Evolutionary conservation across 2,329 filamentous ascomycete genomes (phyloP), one percentile per base, ranked within the genome.

Genomic region (Penicillium palitans): DNA sequence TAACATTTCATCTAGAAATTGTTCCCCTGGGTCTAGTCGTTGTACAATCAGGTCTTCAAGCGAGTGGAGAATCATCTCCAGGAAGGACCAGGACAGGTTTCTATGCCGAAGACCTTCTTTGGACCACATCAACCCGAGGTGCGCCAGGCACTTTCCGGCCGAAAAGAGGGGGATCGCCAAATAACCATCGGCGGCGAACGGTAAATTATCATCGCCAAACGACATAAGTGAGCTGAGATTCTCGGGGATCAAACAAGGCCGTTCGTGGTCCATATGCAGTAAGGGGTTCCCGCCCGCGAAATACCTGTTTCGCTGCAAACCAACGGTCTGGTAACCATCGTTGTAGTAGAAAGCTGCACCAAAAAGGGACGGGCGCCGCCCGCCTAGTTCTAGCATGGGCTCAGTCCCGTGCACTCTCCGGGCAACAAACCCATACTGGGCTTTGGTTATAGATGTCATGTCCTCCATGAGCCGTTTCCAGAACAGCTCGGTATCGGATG

Each of bases 41-140:
- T 84, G 79, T 27, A 84, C 72, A 39, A 90, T 84, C 67, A 88
- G 74, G 66, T 90, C 88, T 70, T 90, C 88, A 41, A 90, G 73
- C 2, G 87, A 83, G 70, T 89, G 87, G 65, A 90, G 75, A 42
- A 90, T 77, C 79, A 89, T 83, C 70, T 90, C 87, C 25, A 88
- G 78, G 69, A 84, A 88, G 2, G 80, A 81, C 88, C 88, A 90
- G 8, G 85, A 83, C 27, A 89, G 70, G 15, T 76, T 77, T 47
- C 82, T 79, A 47, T 79, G 79, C 17, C 77, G 74, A 17, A 86
- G 78, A n/a, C 85, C 87, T 60, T 87, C 81, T 44, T 78, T 74
- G 6, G 86, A 86, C 87, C 88, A 90, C 79, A 90, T 86, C 70
- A 88, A 78, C n/a, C 87, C 88, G 68, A 90, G 86, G 71, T 90